phyloP scores from a whole-genome alignment of 768 basidiomycete species.

The Suillus fuscotomentosus region DNA sequence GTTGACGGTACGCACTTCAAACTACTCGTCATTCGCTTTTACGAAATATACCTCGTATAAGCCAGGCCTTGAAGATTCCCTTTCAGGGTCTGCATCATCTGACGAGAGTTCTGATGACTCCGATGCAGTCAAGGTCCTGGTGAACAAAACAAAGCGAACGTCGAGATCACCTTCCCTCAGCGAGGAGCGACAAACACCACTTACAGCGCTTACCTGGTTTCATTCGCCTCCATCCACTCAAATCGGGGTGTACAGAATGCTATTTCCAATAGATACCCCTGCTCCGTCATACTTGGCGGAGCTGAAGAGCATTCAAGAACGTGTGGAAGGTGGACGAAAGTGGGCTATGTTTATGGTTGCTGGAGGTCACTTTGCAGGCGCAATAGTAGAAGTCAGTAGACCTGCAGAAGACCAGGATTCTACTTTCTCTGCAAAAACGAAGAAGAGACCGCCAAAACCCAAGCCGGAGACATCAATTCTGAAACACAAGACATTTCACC shows the following conservation, averaged over 20 bases:
- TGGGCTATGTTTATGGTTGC: conserved; percentile 98
- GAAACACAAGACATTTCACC: conserved; percentile 93
- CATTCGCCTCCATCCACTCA: conserved; percentile 86
- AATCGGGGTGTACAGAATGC: conserved; percentile 78
- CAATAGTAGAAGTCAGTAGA: conserved; percentile 71
- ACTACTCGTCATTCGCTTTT: not conserved
- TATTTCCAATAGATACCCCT: conserved; percentile 56
- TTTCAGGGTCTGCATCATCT: conserved; percentile 89
- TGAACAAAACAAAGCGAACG: conserved; percentile 55
- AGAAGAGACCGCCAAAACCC: conserved; percentile 59
- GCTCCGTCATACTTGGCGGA: conserved; percentile 53
- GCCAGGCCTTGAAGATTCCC: conserved; percentile 76
- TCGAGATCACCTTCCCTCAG: conserved; percentile 49
- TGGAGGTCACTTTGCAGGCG: conserved; percentile 97
- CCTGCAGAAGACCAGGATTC: conserved; percentile 42
- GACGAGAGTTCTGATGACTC: conserved; percentile 57
- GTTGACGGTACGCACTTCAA: conserved; percentile 64
- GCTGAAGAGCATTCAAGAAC: conserved; percentile 63
- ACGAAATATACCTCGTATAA: not conserved
- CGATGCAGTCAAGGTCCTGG: conserved; percentile 63
- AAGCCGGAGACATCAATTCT: conserved; percentile 82
- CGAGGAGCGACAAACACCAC: conserved; percentile 37
- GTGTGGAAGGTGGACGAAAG: conserved; percentile 55
- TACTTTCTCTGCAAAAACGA: conserved; percentile 39
- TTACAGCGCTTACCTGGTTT: conserved; percentile 87